Conservation (phyloP, 2,329 filamentous ascomycete genomes). For the Parastagonospora nodorum region DNA sequence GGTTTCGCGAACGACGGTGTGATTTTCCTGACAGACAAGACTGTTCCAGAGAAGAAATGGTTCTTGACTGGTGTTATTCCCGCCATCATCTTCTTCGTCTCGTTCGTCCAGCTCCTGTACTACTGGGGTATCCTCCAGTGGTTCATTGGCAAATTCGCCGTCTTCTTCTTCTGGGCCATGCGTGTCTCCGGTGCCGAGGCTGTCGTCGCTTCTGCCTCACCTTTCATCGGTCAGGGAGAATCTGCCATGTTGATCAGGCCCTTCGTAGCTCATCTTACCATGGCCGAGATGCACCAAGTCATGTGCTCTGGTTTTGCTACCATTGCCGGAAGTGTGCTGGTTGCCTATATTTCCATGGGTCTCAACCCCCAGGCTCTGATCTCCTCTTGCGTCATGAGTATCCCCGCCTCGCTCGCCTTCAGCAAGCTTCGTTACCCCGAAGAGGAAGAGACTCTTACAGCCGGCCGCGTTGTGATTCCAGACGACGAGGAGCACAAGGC, state of each 20-base stretch:
- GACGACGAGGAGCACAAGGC: conserved; percentile 76
- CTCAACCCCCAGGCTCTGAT: conserved; percentile 84
- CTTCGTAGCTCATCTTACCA: conserved; percentile 83
- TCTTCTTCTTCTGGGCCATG: conserved; percentile 90
- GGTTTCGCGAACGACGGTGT: conserved; percentile 77
- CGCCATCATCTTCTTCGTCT: conserved; percentile 94
- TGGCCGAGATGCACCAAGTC: conserved; percentile 87
- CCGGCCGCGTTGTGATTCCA: conserved; percentile 78
- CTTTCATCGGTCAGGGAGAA: conserved; percentile 93
- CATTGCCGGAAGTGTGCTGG: conserved; percentile 84
- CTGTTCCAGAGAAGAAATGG: conserved; percentile 56
- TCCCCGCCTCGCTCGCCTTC: conserved; percentile 85
- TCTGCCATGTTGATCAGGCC: conserved; percentile 90
- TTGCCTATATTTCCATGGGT: conserved; percentile 83
- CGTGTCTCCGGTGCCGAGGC: conserved; percentile 88
- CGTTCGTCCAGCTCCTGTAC: conserved; percentile 85
- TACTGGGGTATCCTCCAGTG: conserved; percentile 83
- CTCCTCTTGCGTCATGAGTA: conserved; percentile 94
- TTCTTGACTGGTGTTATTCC: conserved; percentile 84
- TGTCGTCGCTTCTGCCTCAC: conserved; percentile 90
- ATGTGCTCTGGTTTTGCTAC: conserved; percentile 94
- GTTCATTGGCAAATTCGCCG: conserved; percentile 85
- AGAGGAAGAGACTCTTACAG: conserved; percentile 82
- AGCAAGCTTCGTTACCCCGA: conserved; percentile 91
- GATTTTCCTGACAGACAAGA: conserved; percentile 67